A percentile compares a stretch with the other conserved stretches of the same genome.
phyloP scores from a whole-genome alignment of 2,329 filamentous ascomycete genomes.

The Penicillium concentricum region DNA sequence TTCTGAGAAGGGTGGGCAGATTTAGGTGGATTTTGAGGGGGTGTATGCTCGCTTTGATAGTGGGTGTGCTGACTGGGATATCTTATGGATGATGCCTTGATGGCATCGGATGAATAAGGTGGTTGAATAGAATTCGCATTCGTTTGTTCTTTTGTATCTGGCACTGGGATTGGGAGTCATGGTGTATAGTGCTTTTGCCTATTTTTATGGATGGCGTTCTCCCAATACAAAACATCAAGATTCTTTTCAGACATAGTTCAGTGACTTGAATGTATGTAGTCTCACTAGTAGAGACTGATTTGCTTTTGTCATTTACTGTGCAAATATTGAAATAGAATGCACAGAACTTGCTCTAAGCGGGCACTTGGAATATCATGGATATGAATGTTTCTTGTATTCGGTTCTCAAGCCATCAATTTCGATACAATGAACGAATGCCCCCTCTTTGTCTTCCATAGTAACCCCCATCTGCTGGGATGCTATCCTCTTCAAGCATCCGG shows the following conservation, averaged over 20 bases:
- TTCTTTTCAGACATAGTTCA: neutral
- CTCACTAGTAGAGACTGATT: neutral
- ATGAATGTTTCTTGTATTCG: neutral
- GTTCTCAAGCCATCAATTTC: too few species aligned
- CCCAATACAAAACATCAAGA: neutral
- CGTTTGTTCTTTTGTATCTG: neutral
- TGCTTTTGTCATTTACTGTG: neutral
- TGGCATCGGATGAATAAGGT: neutral
- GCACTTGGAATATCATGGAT: neutral
- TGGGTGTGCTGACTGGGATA: neutral
- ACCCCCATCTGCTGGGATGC: neutral
- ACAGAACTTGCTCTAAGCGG: neutral
- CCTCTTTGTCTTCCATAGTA: neutral
- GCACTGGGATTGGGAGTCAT: neutral
- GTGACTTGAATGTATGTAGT: neutral
- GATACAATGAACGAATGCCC: neutral
- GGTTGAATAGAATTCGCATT: neutral
- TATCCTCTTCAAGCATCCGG: neutral
- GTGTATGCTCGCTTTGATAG: neutral
- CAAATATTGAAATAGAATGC: neutral
- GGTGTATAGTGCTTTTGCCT: neutral
- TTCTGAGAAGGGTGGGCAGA: constrained; percentile 20
- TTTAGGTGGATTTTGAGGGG: neutral
- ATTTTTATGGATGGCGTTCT: neutral
- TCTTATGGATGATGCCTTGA: neutral